A percentile compares a stretch with the other conserved stretches of the same genome.
phyloP scores from a whole-genome alignment of 2,329 filamentous ascomycete species.

The Beauveria varroae region DNA sequence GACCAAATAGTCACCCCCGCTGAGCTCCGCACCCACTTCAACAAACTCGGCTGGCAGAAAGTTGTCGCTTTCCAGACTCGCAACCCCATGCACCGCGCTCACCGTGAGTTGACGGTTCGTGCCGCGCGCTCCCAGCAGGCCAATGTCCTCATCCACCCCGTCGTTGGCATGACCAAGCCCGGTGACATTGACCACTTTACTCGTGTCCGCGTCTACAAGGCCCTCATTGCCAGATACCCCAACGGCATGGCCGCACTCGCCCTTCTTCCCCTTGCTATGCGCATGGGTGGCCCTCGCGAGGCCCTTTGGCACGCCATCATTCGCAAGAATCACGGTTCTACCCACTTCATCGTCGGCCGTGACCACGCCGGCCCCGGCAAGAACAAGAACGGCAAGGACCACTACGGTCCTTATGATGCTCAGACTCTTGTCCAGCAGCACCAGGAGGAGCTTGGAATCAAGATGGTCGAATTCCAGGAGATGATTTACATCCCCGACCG shows the following conservation, averaged over 20 bases:
- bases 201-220: conserved; percentile 96
- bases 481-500: conserved; percentile 98
- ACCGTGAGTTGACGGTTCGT: conserved; percentile 94
- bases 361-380: conserved; percentile 97
- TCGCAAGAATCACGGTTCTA: conserved; percentile 98
- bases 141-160: conserved; percentile 98
- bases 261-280: conserved; percentile 93
- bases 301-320: conserved; percentile 99
- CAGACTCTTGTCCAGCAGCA: conserved; percentile 96
- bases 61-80: conserved; percentile 98
- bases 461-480: conserved; percentile 98
- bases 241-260: conserved; percentile 98
- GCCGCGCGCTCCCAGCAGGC: conserved; percentile 92
- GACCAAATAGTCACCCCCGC: conserved; percentile 67
- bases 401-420: conserved; percentile 97
- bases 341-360: conserved; percentile 98
- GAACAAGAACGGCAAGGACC: conserved; percentile 94
- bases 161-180: conserved; percentile 96
- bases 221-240: conserved; percentile 89
- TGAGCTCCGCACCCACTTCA: conserved; percentile 92
- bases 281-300: conserved; percentile 97
- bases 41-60: conserved; percentile 97
- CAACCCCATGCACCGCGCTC: conserved; percentile 98
- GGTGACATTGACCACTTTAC: conserved; percentile 99
- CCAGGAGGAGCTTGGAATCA: conserved; percentile 91